Base-by-base conservation (phyloP, 1,284 basidiomycete species). In the Anthracocystis setariae region DNA sequence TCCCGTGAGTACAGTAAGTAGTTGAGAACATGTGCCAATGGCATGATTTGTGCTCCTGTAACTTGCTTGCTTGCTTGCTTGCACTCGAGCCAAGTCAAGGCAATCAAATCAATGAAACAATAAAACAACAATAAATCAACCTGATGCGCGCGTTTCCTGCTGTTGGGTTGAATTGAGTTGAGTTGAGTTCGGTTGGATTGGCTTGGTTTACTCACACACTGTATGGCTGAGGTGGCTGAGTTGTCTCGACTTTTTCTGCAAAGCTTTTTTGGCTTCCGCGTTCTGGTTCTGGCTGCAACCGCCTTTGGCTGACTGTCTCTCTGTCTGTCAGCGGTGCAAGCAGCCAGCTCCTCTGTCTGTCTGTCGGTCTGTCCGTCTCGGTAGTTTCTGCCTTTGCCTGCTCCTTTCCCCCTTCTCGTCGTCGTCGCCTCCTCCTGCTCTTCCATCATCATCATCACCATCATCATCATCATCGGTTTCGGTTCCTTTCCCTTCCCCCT, bases 401-500 rank as follows among this genome's bases (percentile, higher is more conserved):
- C 15, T 20, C 21, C 32, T 18, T 13, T 43, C 29, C 15, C 12
- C 27, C 32, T 40, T 25, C 42, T 47, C 25, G 20, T 56, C 32
- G 29, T 48, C 54, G 25, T 49, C 61, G 10, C 50, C 18, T 27
- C 32, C 35, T 27, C 20, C 38, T 38, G 38, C 44, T 25, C 29
- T 60, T 46, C 60, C 54, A 60, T 38, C 54, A 60, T 60, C 64
- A 48, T 33, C 52, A 43, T 38, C 20, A 45, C 51, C 46, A n/a
- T n/a, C n/a, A n/a, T n/a, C n/a, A n/a, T n/a, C n/a, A n/a, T n/a
- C n/a, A n/a, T 25, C 49, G 23, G 35, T 46, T 35, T 33, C 55
- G 39, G 20, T 43, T 40, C 21, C 49, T 20, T 35, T 37, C 37
- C 18, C 25, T 39, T 44, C 25, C 54, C 37, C 23, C 35, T 21